phyloP scores from a whole-genome alignment of 2,329 filamentous ascomycete genomes.

The Ilyonectria robusta region DNA sequence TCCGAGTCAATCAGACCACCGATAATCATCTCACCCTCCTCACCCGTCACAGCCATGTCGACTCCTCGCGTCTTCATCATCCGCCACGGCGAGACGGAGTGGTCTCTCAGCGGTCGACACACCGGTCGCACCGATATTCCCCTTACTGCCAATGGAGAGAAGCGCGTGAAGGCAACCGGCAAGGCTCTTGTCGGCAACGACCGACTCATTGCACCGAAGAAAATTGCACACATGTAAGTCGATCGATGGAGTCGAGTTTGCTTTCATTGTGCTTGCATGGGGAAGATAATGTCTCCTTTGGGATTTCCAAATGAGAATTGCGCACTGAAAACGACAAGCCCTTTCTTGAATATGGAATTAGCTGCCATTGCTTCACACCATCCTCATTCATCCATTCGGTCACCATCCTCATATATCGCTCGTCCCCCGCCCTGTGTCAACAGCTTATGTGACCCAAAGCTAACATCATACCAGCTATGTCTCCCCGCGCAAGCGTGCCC shows the following conservation, averaged over 20 bases:
- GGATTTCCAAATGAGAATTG: neutral
- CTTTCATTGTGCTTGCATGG: neutral
- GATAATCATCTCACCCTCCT: conserved; percentile 4
- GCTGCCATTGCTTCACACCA: neutral
- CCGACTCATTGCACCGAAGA: conserved; percentile 85
- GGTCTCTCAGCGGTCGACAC: conserved; percentile 89
- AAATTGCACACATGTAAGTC: conserved; percentile 85
- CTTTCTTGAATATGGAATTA: neutral
- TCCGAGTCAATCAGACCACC: conserved; percentile 35
- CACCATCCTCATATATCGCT: neutral
- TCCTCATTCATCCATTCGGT: too few relatives aligned
- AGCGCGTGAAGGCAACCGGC: conserved; percentile 81
- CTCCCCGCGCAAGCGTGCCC: conserved; percentile 86
- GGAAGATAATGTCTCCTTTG: neutral
- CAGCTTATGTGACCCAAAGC: conserved; percentile 12
- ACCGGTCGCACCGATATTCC: conserved; percentile 91
- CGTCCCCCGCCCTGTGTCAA: neutral
- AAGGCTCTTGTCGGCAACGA: conserved; percentile 87
- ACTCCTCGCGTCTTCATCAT: conserved; percentile 85
- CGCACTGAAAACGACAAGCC: neutral
- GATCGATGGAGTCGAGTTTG: neutral
- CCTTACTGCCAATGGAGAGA: conserved; percentile 85
- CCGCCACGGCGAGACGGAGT: conserved; percentile 95
- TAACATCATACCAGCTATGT: conserved; percentile 73
- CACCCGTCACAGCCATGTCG: conserved; percentile 42